Percentiles rank a stretch among this genome's conserved stretches.
Evolutionary conservation across 495 filamentous ascomycete species (phyloP).

Genomic region (Penicillium robsamsonii): DNA sequence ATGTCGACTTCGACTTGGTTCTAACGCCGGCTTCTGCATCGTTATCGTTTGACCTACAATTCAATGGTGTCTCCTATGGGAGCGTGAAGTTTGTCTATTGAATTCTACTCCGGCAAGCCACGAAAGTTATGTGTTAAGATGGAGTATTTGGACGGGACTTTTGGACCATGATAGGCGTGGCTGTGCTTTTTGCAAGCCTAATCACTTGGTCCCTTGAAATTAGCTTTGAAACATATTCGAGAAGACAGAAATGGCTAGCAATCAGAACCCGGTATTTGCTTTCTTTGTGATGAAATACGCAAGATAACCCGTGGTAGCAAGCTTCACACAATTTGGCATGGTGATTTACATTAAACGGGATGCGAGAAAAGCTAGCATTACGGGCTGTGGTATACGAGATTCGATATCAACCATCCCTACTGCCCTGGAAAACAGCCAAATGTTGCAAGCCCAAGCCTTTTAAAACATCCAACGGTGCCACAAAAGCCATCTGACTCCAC

Average conservation of each 20-base stretch:
- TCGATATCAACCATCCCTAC: background rate
- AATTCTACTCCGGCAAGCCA: background rate
- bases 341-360: background rate
- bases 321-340: background rate
- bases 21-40: constrained; percentile 29
- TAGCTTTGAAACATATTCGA: background rate
- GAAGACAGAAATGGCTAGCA: background rate
- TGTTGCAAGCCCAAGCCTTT: constrained; percentile 24
- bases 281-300: background rate
- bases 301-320: background rate
- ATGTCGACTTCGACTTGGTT: constrained; percentile 16
- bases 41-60: constrained; percentile 27
- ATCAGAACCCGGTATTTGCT: background rate
- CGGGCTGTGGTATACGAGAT: background rate
- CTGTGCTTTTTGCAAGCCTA: background rate
- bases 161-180: background rate
- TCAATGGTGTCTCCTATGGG: constrained; percentile 30
- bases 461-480: constrained; percentile 45
- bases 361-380: too few species aligned
- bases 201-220: background rate
- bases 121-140: background rate
- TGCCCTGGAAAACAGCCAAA: background rate
- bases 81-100: constrained; percentile 16
- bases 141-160: background rate
- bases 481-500: constrained; percentile 59